These are phyloP conservation scores for Talaromyces sp. DNA, from an alignment of 2,329 filamentous ascomycete species.

Conservation along the genomic window DNA sequence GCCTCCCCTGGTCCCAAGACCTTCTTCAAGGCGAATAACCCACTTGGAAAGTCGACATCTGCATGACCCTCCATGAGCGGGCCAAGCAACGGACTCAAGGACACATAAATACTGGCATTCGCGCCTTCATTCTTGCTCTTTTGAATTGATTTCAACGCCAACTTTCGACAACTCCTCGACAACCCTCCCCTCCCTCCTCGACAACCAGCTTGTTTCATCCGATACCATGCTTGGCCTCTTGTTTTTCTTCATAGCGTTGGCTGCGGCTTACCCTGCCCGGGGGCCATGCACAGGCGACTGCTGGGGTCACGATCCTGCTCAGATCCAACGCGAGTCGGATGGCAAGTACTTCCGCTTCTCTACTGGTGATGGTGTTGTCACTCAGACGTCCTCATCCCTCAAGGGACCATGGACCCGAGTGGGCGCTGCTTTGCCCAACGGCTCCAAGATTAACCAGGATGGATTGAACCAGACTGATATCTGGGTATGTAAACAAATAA, in stretches of 20 bases:
- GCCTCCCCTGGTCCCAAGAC: constrained; percentile 19
- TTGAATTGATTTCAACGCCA: background rate
- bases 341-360: constrained; percentile 59
- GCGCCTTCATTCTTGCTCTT: background rate
- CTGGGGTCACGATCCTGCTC: constrained; percentile 52
- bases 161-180: constrained; percentile 1
- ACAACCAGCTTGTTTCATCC: background rate
- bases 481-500: constrained; percentile 47
- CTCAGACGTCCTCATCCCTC: constrained; percentile 50
- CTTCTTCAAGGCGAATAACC: constrained; percentile 16
- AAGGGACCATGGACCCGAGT: constrained; percentile 55
- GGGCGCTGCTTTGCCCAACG: constrained; percentile 49
- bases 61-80: constrained; percentile 14
- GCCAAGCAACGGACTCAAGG: background rate
- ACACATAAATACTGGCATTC: constrained; percentile 19
- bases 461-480: constrained; percentile 47
- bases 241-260: constrained; percentile 27
- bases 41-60: constrained; percentile 15
- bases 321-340: constrained; percentile 53
- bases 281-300: constrained; percentile 37
- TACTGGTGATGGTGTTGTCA: constrained; percentile 54
- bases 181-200: constrained; percentile 3
- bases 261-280: constrained; percentile 32
- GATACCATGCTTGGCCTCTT: constrained; percentile 26
- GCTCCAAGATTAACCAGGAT: constrained; percentile 47